phyloP scores from a whole-genome alignment of 2,329 filamentous ascomycete genomes.

The Stachybotrys chartarum region DNA sequence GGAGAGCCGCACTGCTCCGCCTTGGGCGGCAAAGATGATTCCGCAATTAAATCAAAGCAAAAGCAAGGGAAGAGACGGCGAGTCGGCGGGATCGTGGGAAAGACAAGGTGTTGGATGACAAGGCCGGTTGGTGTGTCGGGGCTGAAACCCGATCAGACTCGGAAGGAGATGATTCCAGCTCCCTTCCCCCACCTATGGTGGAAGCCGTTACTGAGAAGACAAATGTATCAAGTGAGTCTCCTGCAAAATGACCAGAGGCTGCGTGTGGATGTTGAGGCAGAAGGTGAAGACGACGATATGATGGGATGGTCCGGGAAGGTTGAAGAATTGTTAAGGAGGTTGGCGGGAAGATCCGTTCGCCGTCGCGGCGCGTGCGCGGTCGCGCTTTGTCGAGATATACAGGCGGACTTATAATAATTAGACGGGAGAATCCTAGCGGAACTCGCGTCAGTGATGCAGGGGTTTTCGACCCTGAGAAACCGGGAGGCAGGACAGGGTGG shows the following conservation, averaged over 20 bases:
- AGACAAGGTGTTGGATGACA: background rate
- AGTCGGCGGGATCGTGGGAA: background rate
- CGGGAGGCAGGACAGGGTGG: background rate
- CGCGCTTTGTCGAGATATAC: background rate
- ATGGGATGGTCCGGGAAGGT: background rate
- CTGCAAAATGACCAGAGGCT: background rate
- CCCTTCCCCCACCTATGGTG: background rate
- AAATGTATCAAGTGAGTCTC: background rate
- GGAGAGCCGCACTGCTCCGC: no score
- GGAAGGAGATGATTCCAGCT: background rate
- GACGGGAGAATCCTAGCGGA: background rate
- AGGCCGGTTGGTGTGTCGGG: background rate
- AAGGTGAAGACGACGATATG: background rate
- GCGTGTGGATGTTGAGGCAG: background rate
- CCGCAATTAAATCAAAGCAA: background rate
- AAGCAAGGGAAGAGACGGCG: background rate
- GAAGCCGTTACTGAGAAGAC: background rate
- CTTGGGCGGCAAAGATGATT: background rate
- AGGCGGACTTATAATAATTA: background rate
- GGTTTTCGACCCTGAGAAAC: background rate
- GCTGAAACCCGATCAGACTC: background rate
- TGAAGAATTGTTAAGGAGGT: background rate
- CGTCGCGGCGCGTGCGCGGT: background rate
- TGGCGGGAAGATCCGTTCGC: background rate
- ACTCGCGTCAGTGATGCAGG: background rate